A percentile compares a stretch with the other conserved stretches of the same genome.
phyloP scores from a whole-genome alignment of 805 yeast genomes.

The Wickerhamiella sergipiensis region DNA sequence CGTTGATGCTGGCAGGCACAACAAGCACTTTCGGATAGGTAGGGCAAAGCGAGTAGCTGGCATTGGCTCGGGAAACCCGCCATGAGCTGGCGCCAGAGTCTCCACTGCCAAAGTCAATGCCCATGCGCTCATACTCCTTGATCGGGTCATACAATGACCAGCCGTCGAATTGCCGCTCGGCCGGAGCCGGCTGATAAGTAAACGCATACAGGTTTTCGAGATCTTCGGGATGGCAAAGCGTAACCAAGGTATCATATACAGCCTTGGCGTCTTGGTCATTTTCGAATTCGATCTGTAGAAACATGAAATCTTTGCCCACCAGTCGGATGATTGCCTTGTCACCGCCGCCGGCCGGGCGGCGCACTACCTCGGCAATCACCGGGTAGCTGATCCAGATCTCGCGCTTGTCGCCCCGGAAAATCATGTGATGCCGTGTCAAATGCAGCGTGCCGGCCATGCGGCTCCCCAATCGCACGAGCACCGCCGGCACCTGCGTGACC shows the following conservation, averaged over 20 bases:
- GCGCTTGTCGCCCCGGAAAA: slow-evolving; percentile 34
- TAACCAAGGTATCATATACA: slow-evolving; percentile 59
- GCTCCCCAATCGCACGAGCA: slow-evolving; percentile 44
- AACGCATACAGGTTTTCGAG: slow-evolving; percentile 60
- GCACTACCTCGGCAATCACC: slow-evolving; percentile 38
- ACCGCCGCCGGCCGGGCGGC: slow-evolving; percentile 11
- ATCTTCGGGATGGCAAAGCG: slow-evolving; percentile 44
- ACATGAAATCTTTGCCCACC: slow-evolving; percentile 75
- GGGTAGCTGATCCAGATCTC: slow-evolving; percentile 94
- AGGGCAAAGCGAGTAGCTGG: slow-evolving; percentile 41
- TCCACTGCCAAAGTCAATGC: slow-evolving; percentile 26
- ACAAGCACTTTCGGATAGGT: slow-evolving; percentile 60
- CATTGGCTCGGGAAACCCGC: slow-evolving; percentile 58
- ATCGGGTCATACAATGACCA: slow-evolving; percentile 59
- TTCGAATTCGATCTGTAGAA: slow-evolving; percentile 60
- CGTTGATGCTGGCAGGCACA: slow-evolving; percentile 69
- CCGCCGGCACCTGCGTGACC: slow-evolving; percentile 25
- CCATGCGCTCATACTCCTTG: slow-evolving; percentile 64
- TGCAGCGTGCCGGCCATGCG: slow-evolving; percentile 47
- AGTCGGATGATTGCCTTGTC: slow-evolving; percentile 43
- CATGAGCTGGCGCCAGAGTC: slow-evolving; percentile 35
- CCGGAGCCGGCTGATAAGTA: slow-evolving; percentile 58
- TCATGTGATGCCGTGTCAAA: slow-evolving; percentile 62
- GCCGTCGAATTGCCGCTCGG: slow-evolving; percentile 50
- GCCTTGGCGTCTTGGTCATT: slow-evolving; percentile 47